Base-by-base conservation (phyloP, 2,329 filamentous ascomycete species). In the Calonectria hongkongensis region DNA sequence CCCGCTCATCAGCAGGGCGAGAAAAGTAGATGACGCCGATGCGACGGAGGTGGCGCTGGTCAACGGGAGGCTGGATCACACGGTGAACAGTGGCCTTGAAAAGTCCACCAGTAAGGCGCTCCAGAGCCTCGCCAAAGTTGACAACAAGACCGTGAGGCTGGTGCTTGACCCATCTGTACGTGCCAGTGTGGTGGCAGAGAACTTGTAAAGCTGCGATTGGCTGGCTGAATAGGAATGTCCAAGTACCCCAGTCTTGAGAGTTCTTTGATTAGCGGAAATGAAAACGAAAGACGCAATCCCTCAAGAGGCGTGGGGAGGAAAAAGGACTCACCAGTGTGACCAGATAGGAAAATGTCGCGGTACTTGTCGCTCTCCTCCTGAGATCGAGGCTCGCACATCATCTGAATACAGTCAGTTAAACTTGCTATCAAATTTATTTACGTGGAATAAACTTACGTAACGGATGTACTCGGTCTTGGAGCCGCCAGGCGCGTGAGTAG, bases 11-110 rank as follows among this genome's bases (percentile, higher is more conserved):
- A 0, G 81, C 80, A 0, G 84, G 84, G 13, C 85, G 77, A 2
- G 84, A 81, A 68, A 86, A 86, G 71, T 86, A 86, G 51, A 85
- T 83, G 45, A 86, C 75, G 4, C 84, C 84, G 41, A 85, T 74
- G 5, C 85, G 81, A 48, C 82, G 78, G 13, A 81, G 80, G 54
- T 83, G 79, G 15, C 77, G 79, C 71, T 85, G 84, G 63, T 86
- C 85, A 27, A 75, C 73, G 18, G 82, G 82, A 21, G 81, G 81
- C 41, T 74, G 70, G 1, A 81, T 74, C 0, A 82, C 81, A 10
- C 82, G 76, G 67, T 83, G 81, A 60, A 83, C 66, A 1, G 81
- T 82, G 4, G 80, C 79, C 64, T 80, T 79, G 73, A 82, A 80
- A 13, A 81, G 79, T 6, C 83, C 83, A n/a, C 74, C 76, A n/a